Conservation (phyloP, 192 early-diverging fungal species). For the Haplosporangium gracile region DNA sequence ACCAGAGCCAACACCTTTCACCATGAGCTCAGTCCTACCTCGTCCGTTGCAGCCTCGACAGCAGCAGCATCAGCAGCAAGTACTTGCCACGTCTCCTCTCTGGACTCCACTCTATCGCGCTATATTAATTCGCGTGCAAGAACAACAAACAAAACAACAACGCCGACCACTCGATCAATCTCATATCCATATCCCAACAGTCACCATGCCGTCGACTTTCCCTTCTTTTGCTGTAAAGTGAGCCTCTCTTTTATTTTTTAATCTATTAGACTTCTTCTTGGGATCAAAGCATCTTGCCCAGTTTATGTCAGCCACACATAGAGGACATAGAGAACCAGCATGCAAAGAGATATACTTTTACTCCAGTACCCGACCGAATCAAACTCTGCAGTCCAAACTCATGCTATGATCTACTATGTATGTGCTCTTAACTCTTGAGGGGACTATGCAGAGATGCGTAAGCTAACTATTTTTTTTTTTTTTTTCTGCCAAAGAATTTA, state of each 20-base stretch:
- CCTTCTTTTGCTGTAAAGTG: neutral
- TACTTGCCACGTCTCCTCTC: neutral
- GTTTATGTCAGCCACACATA: neutral
- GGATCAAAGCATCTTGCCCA: neutral
- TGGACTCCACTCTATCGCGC: neutral
- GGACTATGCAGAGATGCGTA: neutral
- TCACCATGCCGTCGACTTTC: neutral
- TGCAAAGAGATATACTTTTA: neutral
- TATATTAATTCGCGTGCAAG: neutral
- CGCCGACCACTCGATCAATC: neutral
- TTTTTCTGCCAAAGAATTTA: neutral
- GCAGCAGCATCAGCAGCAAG: neutral
- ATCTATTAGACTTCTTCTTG: neutral
- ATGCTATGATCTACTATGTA: neutral
- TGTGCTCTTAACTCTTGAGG: neutral
- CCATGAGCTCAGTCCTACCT: no score
- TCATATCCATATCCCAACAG: neutral
- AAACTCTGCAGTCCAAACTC: neutral
- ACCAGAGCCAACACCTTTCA: no score
- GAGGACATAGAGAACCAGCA: no score
- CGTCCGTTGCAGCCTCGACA: no score
- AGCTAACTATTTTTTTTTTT: neutral
- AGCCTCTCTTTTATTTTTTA: neutral
- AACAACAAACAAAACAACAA: neutral
- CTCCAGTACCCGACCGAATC: neutral